Evolutionary conservation across 306 rosid species (phyloP).

Genomic region (Cicer arietinum): DNA sequence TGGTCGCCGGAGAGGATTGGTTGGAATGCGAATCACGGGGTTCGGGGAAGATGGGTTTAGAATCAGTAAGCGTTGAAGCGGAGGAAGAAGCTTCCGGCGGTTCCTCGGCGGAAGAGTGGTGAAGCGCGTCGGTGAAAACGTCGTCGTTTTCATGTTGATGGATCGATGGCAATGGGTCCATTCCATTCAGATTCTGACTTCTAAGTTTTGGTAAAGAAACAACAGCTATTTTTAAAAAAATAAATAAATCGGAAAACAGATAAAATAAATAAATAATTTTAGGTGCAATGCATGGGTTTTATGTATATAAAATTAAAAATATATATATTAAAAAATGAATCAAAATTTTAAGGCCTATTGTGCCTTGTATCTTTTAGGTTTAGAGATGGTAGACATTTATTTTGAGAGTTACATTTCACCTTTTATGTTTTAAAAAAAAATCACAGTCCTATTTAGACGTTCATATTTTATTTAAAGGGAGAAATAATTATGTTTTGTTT

Average conservation of each 20-base stretch:
- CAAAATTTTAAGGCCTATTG: too few relatives aligned
- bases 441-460: too few relatives aligned
- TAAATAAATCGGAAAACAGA: not conserved
- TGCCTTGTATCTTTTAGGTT: too few relatives aligned
- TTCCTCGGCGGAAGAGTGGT: slow-evolving; percentile 35
- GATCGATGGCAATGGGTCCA: slow-evolving; percentile 54
- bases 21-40: slow-evolving; percentile 15
- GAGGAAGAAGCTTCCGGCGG: slow-evolving; percentile 54
- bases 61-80: slow-evolving; percentile 32
- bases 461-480: too few relatives aligned
- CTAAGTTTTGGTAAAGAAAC: not conserved
- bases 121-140: slow-evolving; percentile 55
- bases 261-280: too few relatives aligned
- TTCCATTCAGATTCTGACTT: slow-evolving; percentile 20
- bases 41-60: slow-evolving; percentile 13
- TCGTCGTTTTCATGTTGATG: slow-evolving; percentile 50
- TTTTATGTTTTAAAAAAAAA: too few relatives aligned
- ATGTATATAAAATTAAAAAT: too few relatives aligned
- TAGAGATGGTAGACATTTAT: too few relatives aligned
- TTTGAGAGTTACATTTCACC: too few relatives aligned
- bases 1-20: slow-evolving; percentile 34
- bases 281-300: too few relatives aligned
- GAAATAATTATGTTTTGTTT: too few relatives aligned
- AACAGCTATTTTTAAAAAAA: not conserved
- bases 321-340: too few relatives aligned